Evolutionary conservation across 257 asterid species (phyloP).

Genomic region (Ballota nigra): DNA sequence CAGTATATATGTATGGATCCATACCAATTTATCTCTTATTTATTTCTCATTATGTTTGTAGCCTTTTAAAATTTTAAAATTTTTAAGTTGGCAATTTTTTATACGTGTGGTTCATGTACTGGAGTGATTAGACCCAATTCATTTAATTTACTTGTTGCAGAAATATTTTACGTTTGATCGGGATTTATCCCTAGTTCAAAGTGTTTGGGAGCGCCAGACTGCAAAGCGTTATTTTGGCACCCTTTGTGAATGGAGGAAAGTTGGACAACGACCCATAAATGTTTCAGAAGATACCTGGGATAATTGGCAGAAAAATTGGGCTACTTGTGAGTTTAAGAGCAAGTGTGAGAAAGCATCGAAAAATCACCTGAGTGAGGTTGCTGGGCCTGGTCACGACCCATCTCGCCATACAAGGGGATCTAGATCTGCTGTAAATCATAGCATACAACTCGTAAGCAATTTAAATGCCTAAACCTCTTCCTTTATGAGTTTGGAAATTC

Average conservation of each 20-base stretch:
- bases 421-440: not conserved
- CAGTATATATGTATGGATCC: no score
- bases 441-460: not conserved
- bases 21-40: no score
- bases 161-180: not conserved
- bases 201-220: not conserved
- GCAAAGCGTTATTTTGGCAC: not conserved
- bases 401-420: not conserved
- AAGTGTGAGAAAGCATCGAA: not conserved
- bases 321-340: not conserved
- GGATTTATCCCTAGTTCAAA: not conserved
- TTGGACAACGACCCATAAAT: not conserved
- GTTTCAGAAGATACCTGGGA: not conserved
- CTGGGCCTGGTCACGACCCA: not conserved
- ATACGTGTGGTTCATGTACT: no score
- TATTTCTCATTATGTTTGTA: no score
- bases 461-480: not conserved
- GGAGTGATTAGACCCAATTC: no score
- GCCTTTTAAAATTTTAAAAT: no score
- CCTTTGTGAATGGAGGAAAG: not conserved
- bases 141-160: not conserved
- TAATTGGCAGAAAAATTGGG: not conserved
- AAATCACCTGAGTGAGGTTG: not conserved
- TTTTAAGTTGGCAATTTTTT: no score
- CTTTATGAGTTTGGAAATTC: no score